Base-by-base conservation (phyloP, 495 filamentous ascomycete genomes). In the Geoglossum glabrum region DNA sequence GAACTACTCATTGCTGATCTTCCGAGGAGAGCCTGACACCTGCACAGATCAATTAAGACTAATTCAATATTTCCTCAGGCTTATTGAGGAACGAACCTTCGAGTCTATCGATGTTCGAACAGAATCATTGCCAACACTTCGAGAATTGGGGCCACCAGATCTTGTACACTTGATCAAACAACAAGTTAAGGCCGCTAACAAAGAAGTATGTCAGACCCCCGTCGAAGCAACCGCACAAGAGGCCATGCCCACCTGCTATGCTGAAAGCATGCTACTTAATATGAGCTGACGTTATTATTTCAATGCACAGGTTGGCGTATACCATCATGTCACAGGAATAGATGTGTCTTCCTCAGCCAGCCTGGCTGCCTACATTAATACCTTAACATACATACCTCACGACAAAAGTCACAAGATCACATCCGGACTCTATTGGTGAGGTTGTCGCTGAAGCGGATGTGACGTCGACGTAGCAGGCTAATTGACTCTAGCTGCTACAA, bases 281-380 rank as follows among this genome's bases (percentile, higher is more conserved):
- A 10, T 45, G 3, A 19, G 30, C 26, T 59, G 23, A 54, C 26
- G 10, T 49, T 5, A n/a, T 34, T 34, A 3, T 56, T 28, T 40
- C 30, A 27, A 33, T 45, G 25, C 38, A 15, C 63, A 97, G 87
- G 81, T 79, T 61, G 92, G 90, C 27, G 82, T 95, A 54, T 98
- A 98, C 69, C 92, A 98, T 70, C 90, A 97, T 83, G 92, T 96
- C 65, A 95, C 90, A 54, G 92, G 92, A 56, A 83, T 95, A 60
- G 92, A 98, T 69, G 92, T 93, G 36, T 98, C 92, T 45, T 96
- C 90, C 8, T 97, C 93, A 33, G 92, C 92, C 23, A 95, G 89
- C 68, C 73, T 98, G 56, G 92, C 92, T 46, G 92, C 92, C 63
- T 98, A 98, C 68, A 90, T 98, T 70, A 98, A 97, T 71, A 96